Evolutionary conservation across 2,329 filamentous ascomycete species (phyloP).

Genomic region (Venturia effusa): DNA sequence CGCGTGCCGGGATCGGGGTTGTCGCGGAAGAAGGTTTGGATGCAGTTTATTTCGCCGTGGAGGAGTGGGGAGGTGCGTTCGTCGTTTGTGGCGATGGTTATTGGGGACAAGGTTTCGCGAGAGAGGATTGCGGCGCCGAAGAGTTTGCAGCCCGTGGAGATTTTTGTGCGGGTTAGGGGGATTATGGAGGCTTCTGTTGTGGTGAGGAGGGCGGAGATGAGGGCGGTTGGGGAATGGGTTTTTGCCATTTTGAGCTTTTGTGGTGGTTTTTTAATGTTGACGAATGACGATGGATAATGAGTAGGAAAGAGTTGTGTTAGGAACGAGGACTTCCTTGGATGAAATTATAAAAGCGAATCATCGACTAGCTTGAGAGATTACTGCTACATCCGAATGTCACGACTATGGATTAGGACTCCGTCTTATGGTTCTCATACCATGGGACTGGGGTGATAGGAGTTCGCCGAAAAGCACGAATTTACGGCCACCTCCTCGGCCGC

Average conservation of each 20-base stretch:
- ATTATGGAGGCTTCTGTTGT: slow-evolving; percentile 35
- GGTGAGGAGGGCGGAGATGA: slow-evolving; percentile 12
- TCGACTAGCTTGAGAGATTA: too few species aligned
- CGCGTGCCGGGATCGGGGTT: slow-evolving; percentile 24
- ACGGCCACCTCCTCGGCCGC: not conserved
- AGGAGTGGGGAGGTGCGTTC: slow-evolving; percentile 44
- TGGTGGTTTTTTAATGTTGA: not conserved
- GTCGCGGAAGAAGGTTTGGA: slow-evolving; percentile 44
- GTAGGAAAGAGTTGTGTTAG: not conserved
- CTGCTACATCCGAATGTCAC: not conserved
- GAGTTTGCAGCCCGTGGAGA: slow-evolving; percentile 43
- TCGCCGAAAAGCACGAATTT: not conserved
- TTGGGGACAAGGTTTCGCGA: slow-evolving; percentile 28
- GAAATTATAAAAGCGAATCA: too few species aligned
- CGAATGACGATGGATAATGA: not conserved
- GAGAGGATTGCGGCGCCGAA: slow-evolving; percentile 47
- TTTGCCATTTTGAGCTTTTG: not conserved
- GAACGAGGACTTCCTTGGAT: too few species aligned
- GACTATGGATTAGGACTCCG: not conserved
- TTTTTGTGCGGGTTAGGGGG: slow-evolving; percentile 39
- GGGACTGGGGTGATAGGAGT: not conserved
- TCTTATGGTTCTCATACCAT: not conserved
- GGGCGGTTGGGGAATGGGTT: not conserved
- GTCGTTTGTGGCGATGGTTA: slow-evolving; percentile 46
- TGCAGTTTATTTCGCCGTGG: slow-evolving; percentile 51